Evolutionary conservation across 2,329 filamentous ascomycete species (phyloP).

Genomic region (Diaporthe vaccinii): DNA sequence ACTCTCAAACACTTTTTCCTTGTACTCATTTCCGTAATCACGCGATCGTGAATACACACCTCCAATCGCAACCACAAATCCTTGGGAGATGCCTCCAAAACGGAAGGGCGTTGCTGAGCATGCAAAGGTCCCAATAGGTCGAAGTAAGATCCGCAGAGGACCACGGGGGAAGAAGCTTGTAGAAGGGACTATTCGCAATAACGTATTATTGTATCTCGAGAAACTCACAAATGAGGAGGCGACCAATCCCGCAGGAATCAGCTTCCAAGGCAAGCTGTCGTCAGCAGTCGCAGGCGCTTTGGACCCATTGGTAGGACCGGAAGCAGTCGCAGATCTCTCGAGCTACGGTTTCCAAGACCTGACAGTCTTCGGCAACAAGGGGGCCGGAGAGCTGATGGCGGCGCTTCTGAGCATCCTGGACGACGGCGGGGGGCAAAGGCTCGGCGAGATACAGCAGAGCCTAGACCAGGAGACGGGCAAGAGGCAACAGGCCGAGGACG

Average conservation of each 20-base stretch:
- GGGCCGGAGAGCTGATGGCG: background rate
- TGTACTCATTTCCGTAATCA: background rate
- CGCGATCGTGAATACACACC: background rate
- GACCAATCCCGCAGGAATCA: fast-evolving
- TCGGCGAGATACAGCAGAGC: background rate
- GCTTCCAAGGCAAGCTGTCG: background rate
- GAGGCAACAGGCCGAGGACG: background rate
- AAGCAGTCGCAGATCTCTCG: background rate
- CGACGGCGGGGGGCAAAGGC: fast-evolving
- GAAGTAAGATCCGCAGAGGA: background rate
- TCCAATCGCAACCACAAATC: background rate
- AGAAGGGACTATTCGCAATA: background rate
- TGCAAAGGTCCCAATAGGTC: background rate
- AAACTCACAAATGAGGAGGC: background rate
- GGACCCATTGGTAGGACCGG: background rate
- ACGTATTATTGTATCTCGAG: background rate
- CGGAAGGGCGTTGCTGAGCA: background rate
- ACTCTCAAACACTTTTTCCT: background rate
- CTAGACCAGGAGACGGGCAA: background rate
- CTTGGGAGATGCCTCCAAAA: background rate
- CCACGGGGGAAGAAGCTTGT: background rate
- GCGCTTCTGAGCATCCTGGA: background rate
- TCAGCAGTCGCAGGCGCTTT: background rate
- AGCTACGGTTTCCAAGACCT: background rate
- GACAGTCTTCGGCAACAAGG: background rate